phyloP scores from a whole-genome alignment of 208 protist species.

The Trypanosoma brucei region DNA sequence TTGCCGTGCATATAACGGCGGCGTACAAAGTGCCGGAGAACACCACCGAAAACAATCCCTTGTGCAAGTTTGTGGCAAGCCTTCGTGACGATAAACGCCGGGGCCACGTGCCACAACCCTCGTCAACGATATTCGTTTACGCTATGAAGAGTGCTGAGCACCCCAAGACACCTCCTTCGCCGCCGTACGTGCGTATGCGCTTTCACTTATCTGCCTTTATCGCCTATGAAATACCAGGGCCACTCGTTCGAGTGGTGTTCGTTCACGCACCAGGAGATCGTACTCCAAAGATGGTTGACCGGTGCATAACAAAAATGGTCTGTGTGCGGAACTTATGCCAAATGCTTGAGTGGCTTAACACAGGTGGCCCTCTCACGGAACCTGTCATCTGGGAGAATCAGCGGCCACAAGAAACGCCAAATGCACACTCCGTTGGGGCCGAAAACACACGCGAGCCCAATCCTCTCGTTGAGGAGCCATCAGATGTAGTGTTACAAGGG shows the following conservation, averaged over 20 bases:
- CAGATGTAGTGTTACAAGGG: no score
- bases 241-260: conserved; percentile 12
- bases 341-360: conserved; percentile 16
- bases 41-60: conserved; percentile 3
- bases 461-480: no score
- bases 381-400: not conserved
- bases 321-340: conserved; percentile 20
- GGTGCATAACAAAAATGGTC: conserved; percentile 8
- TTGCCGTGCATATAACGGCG: conserved; percentile 12
- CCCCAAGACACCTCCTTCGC: not conserved
- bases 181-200: conserved; percentile 10
- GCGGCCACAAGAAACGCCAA: not conserved
- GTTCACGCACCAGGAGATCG: conserved; percentile 7
- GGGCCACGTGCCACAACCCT: not conserved
- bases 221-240: conserved; percentile 21
- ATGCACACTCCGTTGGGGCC: no score
- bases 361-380: not conserved
- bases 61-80: conserved; percentile 10
- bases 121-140: conserved; percentile 9
- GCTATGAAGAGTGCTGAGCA: conserved; percentile 20
- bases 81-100: not conserved
- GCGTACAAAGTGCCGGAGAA: conserved; percentile 2
- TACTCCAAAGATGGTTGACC: not conserved
- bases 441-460: no score
- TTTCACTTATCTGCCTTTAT: conserved; percentile 29